Conservation (phyloP, 495 filamentous ascomycete genomes). For the Penicillium steckii region DNA sequence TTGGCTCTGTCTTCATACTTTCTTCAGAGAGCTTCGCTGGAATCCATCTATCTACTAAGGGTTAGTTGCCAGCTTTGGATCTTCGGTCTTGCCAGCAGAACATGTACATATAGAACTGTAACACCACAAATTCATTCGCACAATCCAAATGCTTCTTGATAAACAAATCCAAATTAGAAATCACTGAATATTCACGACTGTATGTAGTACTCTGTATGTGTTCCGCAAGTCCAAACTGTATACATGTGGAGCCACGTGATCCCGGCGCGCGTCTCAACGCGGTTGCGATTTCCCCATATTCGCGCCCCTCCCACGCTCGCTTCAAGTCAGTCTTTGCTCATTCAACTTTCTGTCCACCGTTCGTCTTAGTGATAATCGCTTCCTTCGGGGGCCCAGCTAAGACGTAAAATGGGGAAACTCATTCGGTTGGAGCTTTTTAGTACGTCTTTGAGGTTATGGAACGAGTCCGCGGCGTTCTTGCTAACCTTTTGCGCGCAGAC, state of each 20-base stretch:
- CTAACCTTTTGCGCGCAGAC: slow-evolving; percentile 56
- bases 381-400: slow-evolving; percentile 33
- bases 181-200: too few relatives aligned
- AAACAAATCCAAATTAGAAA: too few relatives aligned
- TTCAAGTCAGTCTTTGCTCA: slow-evolving; percentile 7
- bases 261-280: slow-evolving; percentile 23
- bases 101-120: slow-evolving; percentile 12
- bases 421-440: slow-evolving; percentile 92
- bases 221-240: too few relatives aligned
- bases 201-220: too few relatives aligned
- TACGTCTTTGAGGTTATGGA: slow-evolving; percentile 43
- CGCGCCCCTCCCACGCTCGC: slow-evolving; percentile 26
- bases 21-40: neutral
- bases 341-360: slow-evolving; percentile 7
- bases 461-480: slow-evolving; percentile 1
- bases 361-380: slow-evolving; percentile 24
- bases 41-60: too few relatives aligned
- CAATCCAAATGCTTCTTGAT: too few relatives aligned
- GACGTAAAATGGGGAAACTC: slow-evolving; percentile 76
- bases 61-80: too few relatives aligned
- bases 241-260: slow-evolving; percentile 23
- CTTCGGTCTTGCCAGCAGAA: neutral
- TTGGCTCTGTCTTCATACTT: neutral
- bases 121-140: neutral
- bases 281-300: slow-evolving; percentile 18